Conservation (phyloP, 148 eudicot species). For the Diospyros kaki region DNA sequence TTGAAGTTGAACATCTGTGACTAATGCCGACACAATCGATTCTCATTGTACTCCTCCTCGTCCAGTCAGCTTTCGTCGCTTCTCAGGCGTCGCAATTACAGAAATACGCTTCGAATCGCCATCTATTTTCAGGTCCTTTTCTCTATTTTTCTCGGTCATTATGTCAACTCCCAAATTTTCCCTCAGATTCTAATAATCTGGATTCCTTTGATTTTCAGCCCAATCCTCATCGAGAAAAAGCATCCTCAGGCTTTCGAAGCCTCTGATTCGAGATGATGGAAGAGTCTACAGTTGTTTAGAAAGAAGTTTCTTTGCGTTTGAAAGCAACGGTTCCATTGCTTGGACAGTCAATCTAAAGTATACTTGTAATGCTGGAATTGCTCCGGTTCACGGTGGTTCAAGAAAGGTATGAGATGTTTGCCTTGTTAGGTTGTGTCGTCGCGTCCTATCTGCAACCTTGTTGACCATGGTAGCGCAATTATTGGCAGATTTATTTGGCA, state of each 20-base stretch:
- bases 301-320: conserved; percentile 58
- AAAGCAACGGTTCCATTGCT: conserved; percentile 67
- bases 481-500: conserved; percentile 72
- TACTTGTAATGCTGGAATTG: conserved; percentile 49
- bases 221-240: conserved; percentile 30
- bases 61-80: background rate
- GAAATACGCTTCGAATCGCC: conserved; percentile 8
- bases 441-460: background rate
- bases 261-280: conserved; percentile 62
- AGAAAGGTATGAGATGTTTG: conserved; percentile 39
- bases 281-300: conserved; percentile 57
- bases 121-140: conserved; percentile 19
- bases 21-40: conserved; percentile 8
- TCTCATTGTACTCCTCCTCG: conserved; percentile 11
- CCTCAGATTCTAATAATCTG: background rate
- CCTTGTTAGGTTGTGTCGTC: background rate
- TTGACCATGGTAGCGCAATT: conserved; percentile 1
- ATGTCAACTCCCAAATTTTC: background rate
- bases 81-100: conserved; percentile 3
- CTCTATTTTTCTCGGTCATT: background rate
- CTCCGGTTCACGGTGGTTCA: conserved; percentile 72
- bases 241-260: conserved; percentile 58
- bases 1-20: background rate
- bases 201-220: conserved; percentile 25
- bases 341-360: conserved; percentile 61